phyloP scores from a whole-genome alignment of 495 filamentous ascomycete genomes.

The Lentithecium fluviatile region DNA sequence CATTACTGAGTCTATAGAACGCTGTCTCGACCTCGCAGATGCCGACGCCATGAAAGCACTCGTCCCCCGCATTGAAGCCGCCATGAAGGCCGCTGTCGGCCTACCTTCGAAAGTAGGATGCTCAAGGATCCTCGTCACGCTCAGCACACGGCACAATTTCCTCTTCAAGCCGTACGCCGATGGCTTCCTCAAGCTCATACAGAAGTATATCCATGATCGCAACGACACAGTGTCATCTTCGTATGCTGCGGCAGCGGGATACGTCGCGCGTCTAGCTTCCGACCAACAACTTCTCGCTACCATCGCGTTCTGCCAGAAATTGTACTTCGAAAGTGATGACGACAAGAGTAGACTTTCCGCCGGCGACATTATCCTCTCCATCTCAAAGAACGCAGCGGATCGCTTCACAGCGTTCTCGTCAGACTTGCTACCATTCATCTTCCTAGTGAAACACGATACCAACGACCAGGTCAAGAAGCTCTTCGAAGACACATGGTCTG shows the following conservation, averaged over 20 bases:
- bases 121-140: conserved; percentile 78
- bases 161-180: conserved; percentile 76
- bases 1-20: conserved; percentile 88
- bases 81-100: conserved; percentile 81
- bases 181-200: conserved; percentile 69
- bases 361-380: conserved; percentile 72
- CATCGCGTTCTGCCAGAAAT: conserved; percentile 60
- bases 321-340: conserved; percentile 74
- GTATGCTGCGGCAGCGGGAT: conserved; percentile 83
- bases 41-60: conserved; percentile 69
- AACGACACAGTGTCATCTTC: conserved; percentile 86
- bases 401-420: conserved; percentile 75
- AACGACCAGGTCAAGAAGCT: conserved; percentile 71
- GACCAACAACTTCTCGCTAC: conserved; percentile 68
- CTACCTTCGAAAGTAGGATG: conserved; percentile 92
- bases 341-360: conserved; percentile 68
- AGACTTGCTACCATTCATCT: conserved; percentile 78
- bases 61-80: conserved; percentile 66
- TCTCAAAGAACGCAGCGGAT: conserved; percentile 82
- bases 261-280: conserved; percentile 72
- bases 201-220: conserved; percentile 77
- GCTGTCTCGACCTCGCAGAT: conserved; percentile 84
- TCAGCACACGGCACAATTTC: conserved; percentile 73
- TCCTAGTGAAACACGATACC: conserved; percentile 79
- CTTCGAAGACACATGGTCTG: conserved; percentile 81